These are phyloP conservation scores for Mycena olivaceomarginata DNA, from an alignment of 768 basidiomycete genomes.

Conservation along the genomic window DNA sequence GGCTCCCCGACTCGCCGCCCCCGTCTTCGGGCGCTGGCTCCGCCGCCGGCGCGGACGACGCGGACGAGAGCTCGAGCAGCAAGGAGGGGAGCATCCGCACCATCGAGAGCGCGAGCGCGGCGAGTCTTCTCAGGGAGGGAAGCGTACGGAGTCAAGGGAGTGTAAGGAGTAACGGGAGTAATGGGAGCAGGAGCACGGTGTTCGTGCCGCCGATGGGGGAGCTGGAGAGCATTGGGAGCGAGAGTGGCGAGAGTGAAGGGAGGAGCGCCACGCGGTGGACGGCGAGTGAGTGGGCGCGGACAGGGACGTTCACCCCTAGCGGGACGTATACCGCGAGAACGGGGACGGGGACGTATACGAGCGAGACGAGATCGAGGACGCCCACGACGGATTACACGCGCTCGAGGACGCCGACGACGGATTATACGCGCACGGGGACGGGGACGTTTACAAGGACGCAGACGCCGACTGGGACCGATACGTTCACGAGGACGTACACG, in stretches of 20 bases:
- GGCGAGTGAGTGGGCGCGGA: slow-evolving; percentile 27
- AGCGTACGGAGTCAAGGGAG: slow-evolving; percentile 39
- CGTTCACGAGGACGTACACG: not conserved
- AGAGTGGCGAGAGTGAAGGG: not conserved
- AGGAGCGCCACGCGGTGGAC: slow-evolving; percentile 22
- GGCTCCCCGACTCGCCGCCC: slow-evolving; percentile 59
- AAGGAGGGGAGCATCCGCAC: slow-evolving; percentile 77
- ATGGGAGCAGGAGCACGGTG: slow-evolving; percentile 82
- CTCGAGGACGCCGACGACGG: slow-evolving; percentile 13
- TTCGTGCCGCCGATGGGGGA: slow-evolving; percentile 86
- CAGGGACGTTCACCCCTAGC: slow-evolving; percentile 23
- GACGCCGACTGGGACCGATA: too few species aligned
- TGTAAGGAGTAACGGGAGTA: slow-evolving; percentile 14
- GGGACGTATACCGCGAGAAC: slow-evolving; percentile 24
- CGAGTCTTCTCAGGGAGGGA: slow-evolving; percentile 64
- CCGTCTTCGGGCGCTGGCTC: slow-evolving; percentile 65
- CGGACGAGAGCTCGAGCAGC: slow-evolving; percentile 19
- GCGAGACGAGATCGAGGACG: slow-evolving; percentile 6
- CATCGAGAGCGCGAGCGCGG: slow-evolving; percentile 72
- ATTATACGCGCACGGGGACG: slow-evolving; percentile 13
- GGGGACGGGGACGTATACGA: slow-evolving; percentile 5
- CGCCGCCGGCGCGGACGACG: slow-evolving; percentile 21
- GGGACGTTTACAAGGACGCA: slow-evolving; percentile 10
- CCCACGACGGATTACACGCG: slow-evolving; percentile 16
- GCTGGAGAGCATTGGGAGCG: slow-evolving; percentile 73